A percentile compares a stretch with the other conserved stretches of the same genome.
These are phyloP conservation scores for Spergularia marina DNA, from an alignment of 148 eudicot genomes.

Conservation along the genomic window DNA sequence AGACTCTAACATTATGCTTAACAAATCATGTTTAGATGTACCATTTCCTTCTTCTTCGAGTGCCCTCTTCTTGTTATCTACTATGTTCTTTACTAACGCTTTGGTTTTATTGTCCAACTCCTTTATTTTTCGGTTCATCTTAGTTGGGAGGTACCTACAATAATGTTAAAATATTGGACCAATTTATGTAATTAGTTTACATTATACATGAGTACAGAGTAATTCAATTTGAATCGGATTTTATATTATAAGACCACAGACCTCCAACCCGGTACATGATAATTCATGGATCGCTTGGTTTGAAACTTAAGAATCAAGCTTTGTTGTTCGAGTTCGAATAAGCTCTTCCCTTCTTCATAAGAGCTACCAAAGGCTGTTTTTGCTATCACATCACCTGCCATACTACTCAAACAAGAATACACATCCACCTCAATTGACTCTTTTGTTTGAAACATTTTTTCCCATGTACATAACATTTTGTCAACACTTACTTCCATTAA, in stretches of 20 bases:
- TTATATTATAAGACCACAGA: neutral
- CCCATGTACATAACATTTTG: constrained; percentile 20
- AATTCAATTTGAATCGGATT: too few relatives aligned
- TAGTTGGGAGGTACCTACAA: constrained; percentile 14
- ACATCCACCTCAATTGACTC: constrained; percentile 8
- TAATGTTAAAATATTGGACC: too few relatives aligned
- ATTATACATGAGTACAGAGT: neutral
- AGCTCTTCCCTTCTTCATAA: constrained; percentile 20
- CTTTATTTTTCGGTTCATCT: neutral
- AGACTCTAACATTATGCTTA: constrained; percentile 25
- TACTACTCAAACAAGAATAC: constrained; percentile 2
- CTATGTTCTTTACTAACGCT: neutral
- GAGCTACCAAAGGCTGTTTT: constrained; percentile 20
- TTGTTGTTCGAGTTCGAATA: constrained; percentile 18
- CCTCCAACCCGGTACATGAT: constrained; percentile 13
- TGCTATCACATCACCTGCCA: constrained; percentile 16
- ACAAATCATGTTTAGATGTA: constrained; percentile 10
- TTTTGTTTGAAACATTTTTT: constrained; percentile 9
- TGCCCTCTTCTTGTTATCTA: constrained; percentile 5
- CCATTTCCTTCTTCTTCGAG: neutral
- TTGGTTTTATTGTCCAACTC: neutral
- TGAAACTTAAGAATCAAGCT: neutral
- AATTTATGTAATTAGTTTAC: too few relatives aligned
- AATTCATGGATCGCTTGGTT: neutral
- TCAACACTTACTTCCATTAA: constrained; percentile 15